phyloP scores from a whole-genome alignment of 345 rosid species.

The Murraya koenigii region DNA sequence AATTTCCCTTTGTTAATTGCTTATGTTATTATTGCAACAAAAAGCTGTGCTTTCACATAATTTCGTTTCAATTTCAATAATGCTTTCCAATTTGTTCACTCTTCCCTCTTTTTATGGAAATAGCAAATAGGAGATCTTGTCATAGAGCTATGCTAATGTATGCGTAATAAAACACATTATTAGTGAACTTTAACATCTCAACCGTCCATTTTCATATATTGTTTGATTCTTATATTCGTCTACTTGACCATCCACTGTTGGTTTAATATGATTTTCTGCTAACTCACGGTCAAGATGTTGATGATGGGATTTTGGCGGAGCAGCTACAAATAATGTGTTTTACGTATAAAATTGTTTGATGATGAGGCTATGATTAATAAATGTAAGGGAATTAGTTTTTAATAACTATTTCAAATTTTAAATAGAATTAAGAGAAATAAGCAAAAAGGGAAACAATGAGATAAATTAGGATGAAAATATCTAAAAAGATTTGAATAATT shows the following conservation, averaged over 20 bases:
- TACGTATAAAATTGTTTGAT: background rate
- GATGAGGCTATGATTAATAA: background rate
- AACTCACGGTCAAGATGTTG: background rate
- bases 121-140: too few relatives aligned
- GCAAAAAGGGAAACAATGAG: background rate
- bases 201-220: background rate
- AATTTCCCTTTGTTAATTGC: background rate
- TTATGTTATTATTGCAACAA: background rate
- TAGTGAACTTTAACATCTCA: background rate
- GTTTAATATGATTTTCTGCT: background rate
- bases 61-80: constrained; percentile 1
- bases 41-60: constrained; percentile 7
- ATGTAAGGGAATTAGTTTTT: background rate
- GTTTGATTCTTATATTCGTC: background rate
- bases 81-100: too few relatives aligned
- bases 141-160: background rate
- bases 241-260: background rate
- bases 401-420: background rate
- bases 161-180: background rate
- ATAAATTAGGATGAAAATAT: background rate
- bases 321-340: too few relatives aligned
- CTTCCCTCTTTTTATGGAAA: too few relatives aligned
- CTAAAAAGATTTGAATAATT: constrained; percentile 18
- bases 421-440: background rate
- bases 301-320: too few relatives aligned